phyloP scores from a whole-genome alignment of 2,329 filamentous ascomycete species.

The Tolypocladium album region DNA sequence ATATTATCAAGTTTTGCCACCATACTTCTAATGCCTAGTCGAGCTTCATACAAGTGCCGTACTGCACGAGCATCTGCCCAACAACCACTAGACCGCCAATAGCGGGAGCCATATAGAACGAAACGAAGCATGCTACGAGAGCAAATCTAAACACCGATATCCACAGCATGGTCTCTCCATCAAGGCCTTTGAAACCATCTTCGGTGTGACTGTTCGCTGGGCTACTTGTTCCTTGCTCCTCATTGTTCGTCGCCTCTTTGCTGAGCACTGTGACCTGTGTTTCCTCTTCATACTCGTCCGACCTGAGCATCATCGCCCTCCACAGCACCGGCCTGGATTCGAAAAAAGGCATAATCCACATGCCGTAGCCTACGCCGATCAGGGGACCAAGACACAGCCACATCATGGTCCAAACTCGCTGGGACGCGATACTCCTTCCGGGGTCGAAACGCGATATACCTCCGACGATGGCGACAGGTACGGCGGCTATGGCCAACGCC shows the following conservation, averaged over 20 bases:
- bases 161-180: background rate
- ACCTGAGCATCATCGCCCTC: background rate
- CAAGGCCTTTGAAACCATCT: background rate
- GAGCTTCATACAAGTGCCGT: conserved; percentile 1
- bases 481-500: background rate
- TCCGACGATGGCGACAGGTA: conserved; percentile 2
- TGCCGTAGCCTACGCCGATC: conserved; percentile 1
- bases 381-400: conserved; percentile 1
- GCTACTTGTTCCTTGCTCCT: background rate
- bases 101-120: conserved; percentile 1
- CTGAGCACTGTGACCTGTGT: too few species aligned
- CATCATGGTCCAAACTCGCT: background rate
- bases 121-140: background rate
- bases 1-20: too few species aligned
- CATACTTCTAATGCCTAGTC: background rate
- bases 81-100: conserved; percentile 1
- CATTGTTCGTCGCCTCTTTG: background rate
- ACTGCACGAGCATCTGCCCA: conserved; percentile 1
- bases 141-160: background rate
- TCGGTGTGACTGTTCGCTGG: background rate
- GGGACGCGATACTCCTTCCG: background rate
- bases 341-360: background rate
- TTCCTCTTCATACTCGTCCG: background rate
- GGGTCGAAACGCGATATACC: background rate
- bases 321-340: conserved; percentile 2